A percentile compares a stretch with the other conserved stretches of the same genome.
phyloP scores from a whole-genome alignment of 495 filamentous ascomycete species.

The Penicillium daleae region DNA sequence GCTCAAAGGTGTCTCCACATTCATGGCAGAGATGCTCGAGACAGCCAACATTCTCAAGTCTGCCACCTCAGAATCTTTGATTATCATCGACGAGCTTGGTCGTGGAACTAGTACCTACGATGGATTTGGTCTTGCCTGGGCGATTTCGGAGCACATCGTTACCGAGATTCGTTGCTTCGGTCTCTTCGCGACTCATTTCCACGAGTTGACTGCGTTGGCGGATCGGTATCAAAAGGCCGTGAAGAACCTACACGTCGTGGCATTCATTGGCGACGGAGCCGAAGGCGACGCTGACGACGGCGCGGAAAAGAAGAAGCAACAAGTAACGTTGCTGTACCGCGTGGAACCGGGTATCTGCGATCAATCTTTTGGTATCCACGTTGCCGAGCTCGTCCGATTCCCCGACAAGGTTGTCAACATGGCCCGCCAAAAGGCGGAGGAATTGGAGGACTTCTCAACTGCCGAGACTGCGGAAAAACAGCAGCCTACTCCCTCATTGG shows the following conservation, averaged over 20 bases:
- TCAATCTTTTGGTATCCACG: slow-evolving; percentile 97
- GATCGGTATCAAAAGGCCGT: slow-evolving; percentile 81
- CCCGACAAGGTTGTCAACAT: slow-evolving; percentile 97
- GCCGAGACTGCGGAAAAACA: slow-evolving; percentile 63
- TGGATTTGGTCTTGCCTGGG: slow-evolving; percentile 97
- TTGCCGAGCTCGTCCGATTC: slow-evolving; percentile 97
- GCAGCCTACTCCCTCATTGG: slow-evolving; percentile 39
- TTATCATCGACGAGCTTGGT: slow-evolving; percentile 99
- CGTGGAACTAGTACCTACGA: slow-evolving; percentile 98
- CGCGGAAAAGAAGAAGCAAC: slow-evolving; percentile 61
- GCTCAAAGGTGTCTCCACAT: slow-evolving; percentile 96
- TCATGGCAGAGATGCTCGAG: slow-evolving; percentile 99
- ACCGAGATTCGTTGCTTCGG: slow-evolving; percentile 91
- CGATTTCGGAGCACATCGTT: slow-evolving; percentile 96
- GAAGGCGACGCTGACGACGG: slow-evolving; percentile 30
- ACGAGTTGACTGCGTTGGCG: slow-evolving; percentile 89
- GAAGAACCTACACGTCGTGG: slow-evolving; percentile 92
- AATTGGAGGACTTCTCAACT: slow-evolving; percentile 93
- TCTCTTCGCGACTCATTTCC: slow-evolving; percentile 97
- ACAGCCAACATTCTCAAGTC: slow-evolving; percentile 98
- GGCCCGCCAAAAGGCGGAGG: slow-evolving; percentile 97
- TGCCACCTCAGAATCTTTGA: slow-evolving; percentile 88
- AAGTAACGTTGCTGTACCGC: slow-evolving; percentile 96
- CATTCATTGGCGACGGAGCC: slow-evolving; percentile 75
- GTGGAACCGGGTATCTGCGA: slow-evolving; percentile 95